A percentile compares a stretch with the other conserved stretches of the same genome.
Conservation (phyloP, 164 flowering plant genomes). For the Dillenia suffruticosa region DNA sequence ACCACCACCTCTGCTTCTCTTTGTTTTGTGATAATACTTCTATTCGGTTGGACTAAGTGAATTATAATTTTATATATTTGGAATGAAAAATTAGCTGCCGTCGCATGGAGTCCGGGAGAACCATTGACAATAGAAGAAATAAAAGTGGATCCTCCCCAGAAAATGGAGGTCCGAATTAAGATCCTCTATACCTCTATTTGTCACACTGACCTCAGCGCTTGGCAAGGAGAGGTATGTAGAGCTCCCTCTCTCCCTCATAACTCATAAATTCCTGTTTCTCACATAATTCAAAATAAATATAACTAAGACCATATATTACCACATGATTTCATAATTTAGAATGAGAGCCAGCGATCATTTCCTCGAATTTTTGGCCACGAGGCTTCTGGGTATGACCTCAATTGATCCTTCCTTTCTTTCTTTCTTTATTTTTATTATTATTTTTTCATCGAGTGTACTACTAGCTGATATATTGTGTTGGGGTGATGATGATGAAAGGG, state of each 20-base stretch:
- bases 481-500: too few relatives aligned
- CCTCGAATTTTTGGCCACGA: conserved; percentile 83
- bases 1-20: neutral
- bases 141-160: conserved; percentile 59
- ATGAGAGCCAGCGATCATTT: conserved; percentile 42
- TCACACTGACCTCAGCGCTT: conserved; percentile 66
- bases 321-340: conserved; percentile 21
- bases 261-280: neutral
- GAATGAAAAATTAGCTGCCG: conserved; percentile 35
- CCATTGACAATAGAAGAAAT: conserved; percentile 53
- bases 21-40: neutral
- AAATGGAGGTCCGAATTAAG: conserved; percentile 59
- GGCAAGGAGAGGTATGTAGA: conserved; percentile 60
- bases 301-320: neutral
- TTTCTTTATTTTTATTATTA: neutral
- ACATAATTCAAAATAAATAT: neutral
- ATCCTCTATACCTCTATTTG: conserved; percentile 68
- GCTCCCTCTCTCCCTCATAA: too few relatives aligned
- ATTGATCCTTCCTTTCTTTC: neutral
- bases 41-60: conserved; percentile 3
- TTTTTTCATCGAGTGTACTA: neutral
- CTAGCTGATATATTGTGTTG: neutral
- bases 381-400: conserved; percentile 59
- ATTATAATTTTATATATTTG: too few relatives aligned
- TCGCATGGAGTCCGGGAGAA: conserved; percentile 42